phyloP scores from a whole-genome alignment of 805 yeast genomes.

The Lipomyces anomalus region DNA sequence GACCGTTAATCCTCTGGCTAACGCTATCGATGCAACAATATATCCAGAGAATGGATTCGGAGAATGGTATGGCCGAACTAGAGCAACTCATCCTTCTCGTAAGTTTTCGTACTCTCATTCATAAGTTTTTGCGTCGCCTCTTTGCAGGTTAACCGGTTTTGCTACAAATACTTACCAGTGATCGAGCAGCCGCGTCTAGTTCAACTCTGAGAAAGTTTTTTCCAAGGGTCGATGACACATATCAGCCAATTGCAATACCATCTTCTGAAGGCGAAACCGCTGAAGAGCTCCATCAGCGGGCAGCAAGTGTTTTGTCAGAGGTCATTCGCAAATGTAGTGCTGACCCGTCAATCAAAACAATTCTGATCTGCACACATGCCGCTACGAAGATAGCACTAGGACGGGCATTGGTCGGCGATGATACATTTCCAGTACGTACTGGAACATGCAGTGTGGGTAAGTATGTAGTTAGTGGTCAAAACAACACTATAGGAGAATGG shows the following conservation, averaged over 20 bases:
- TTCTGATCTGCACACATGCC: conserved; percentile 85
- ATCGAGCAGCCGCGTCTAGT: conserved; percentile 45
- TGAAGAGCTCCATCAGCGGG: conserved; percentile 60
- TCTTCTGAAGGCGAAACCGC: conserved; percentile 67
- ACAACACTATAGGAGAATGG: conserved; percentile 46
- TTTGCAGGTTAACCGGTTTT: background rate
- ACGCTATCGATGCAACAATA: conserved; percentile 51
- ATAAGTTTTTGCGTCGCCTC: background rate
- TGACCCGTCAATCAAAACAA: conserved; percentile 54
- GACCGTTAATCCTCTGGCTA: conserved; percentile 67
- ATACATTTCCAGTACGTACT: conserved; percentile 53
- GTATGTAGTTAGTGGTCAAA: conserved; percentile 35
- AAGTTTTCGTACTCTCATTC: conserved; percentile 4
- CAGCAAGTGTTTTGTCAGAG: conserved; percentile 46
- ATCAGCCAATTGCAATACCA: conserved; percentile 58
- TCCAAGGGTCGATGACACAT: conserved; percentile 40
- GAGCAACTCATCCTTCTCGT: conserved; percentile 61
- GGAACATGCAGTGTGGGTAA: conserved; percentile 83
- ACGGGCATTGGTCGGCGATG: conserved; percentile 56
- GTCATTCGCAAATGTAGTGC: conserved; percentile 56
- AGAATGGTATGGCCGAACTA: conserved; percentile 79
- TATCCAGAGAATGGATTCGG: conserved; percentile 78
- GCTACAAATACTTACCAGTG: background rate
- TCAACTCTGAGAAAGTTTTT: conserved; percentile 51
- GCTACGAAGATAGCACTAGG: conserved; percentile 89